Conservation (phyloP, 202 grass and related monocot species). For the Eragrostis tef region DNA sequence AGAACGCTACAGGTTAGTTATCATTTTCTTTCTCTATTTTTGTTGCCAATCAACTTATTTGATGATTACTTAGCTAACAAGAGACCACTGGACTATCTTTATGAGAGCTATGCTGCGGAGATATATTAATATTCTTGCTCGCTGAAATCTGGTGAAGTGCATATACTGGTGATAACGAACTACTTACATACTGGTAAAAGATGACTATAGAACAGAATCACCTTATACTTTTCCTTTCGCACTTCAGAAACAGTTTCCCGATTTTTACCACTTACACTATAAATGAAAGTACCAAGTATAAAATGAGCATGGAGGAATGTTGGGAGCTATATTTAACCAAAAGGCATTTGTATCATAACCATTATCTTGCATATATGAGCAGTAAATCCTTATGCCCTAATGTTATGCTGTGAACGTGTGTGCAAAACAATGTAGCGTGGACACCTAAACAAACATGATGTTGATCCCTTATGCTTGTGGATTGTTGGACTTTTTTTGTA, state of each 20-base stretch:
- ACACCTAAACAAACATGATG: not conserved
- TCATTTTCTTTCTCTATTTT: not conserved
- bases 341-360: not conserved
- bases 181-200: not conserved
- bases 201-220: not conserved
- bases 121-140: not conserved
- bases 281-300: not conserved
- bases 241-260: not conserved
- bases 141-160: not conserved
- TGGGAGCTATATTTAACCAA: too few species aligned
- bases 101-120: not conserved
- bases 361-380: not conserved
- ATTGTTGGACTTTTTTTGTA: not conserved
- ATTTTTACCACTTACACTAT: slow-evolving; percentile 1
- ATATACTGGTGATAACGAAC: not conserved
- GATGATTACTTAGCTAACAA: slow-evolving; percentile 4
- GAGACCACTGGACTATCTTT: not conserved
- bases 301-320: too few species aligned
- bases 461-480: slow-evolving; percentile 13
- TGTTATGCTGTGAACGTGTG: not conserved
- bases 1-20: slow-evolving; percentile 62
- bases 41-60: not conserved
- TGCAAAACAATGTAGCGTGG: slow-evolving; percentile 7
- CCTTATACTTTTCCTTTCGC: not conserved
- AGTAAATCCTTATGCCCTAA: not conserved